Conservation (phyloP, 441 rosid genomes). For the Brassica balearica region DNA sequence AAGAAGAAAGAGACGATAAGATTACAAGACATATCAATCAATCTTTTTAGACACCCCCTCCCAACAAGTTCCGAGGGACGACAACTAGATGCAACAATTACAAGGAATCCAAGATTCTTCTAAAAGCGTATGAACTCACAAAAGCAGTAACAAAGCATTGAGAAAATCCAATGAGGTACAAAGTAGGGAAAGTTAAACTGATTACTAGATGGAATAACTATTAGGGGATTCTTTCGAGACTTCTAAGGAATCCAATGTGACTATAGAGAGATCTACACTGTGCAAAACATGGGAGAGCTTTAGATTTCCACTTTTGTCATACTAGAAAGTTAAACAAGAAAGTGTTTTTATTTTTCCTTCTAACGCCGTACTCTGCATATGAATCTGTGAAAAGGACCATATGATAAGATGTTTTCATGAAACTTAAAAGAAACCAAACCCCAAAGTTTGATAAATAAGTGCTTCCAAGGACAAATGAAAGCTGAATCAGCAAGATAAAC, state of each 20-base stretch:
- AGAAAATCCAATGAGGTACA: conserved; percentile 33
- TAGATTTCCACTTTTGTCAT: conserved; percentile 27
- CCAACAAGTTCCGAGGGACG: not conserved
- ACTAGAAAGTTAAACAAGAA: conserved; percentile 25
- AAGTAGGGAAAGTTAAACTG: not conserved
- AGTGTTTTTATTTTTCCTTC: not conserved
- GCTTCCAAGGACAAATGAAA: not conserved
- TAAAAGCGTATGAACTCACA: conserved; percentile 26
- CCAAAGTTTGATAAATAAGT: not conserved
- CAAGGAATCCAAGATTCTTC: conserved; percentile 16
- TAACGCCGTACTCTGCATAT: conserved; percentile 14
- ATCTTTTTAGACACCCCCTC: not conserved
- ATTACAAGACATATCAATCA: not conserved
- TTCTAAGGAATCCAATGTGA: conserved; percentile 40
- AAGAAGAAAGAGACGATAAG: not conserved
- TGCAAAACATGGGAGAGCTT: conserved; percentile 24
- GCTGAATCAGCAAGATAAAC: not conserved
- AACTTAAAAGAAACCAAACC: conserved; percentile 28
- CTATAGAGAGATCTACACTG: conserved; percentile 13
- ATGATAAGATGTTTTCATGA: conserved; percentile 18
- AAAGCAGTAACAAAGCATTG: conserved; percentile 20
- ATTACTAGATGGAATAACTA: conserved; percentile 24
- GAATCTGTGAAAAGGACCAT: conserved; percentile 17
- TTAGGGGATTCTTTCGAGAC: conserved; percentile 26
- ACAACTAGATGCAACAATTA: conserved; percentile 21